Conservation (phyloP, 805 yeast species). For the Candida tallmaniae region DNA sequence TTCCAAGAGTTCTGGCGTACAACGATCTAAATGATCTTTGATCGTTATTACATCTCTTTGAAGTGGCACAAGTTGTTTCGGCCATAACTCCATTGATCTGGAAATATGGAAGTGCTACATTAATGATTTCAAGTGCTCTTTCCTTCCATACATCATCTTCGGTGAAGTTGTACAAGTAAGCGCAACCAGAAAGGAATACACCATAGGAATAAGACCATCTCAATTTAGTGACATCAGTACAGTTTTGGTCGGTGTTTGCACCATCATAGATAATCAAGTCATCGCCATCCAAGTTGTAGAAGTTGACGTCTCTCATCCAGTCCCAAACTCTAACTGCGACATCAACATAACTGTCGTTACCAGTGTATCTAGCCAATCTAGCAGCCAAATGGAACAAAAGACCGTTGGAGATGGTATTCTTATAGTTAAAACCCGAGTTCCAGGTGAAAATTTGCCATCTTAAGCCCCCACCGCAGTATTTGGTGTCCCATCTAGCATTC, state of each 20-base stretch:
- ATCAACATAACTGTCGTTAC: constrained; percentile 65
- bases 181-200: constrained; percentile 60
- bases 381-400: constrained; percentile 85
- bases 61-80: constrained; percentile 57
- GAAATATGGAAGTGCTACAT: constrained; percentile 42
- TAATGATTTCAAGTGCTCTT: constrained; percentile 32
- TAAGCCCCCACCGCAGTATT: constrained; percentile 78
- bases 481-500: constrained; percentile 81
- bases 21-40: constrained; percentile 74
- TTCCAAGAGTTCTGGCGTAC: constrained; percentile 58
- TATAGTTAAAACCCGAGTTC: constrained; percentile 93
- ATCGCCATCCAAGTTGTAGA: constrained; percentile 17
- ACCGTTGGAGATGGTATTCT: constrained; percentile 88
- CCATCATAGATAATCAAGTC: constrained; percentile 51
- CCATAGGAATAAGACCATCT: constrained; percentile 76
- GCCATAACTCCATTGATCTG: constrained; percentile 42
- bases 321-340: constrained; percentile 75
- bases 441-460: constrained; percentile 96
- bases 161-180: constrained; percentile 64
- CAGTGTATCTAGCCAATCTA: constrained; percentile 77
- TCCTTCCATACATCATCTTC: constrained; percentile 40
- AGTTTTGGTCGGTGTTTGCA: constrained; percentile 46
- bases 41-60: constrained; percentile 60
- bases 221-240: constrained; percentile 43
- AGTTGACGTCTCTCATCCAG: constrained; percentile 59